Evolutionary conservation across 257 asterid genomes (phyloP).

Genomic region (Solanum infundibuliforme): DNA sequence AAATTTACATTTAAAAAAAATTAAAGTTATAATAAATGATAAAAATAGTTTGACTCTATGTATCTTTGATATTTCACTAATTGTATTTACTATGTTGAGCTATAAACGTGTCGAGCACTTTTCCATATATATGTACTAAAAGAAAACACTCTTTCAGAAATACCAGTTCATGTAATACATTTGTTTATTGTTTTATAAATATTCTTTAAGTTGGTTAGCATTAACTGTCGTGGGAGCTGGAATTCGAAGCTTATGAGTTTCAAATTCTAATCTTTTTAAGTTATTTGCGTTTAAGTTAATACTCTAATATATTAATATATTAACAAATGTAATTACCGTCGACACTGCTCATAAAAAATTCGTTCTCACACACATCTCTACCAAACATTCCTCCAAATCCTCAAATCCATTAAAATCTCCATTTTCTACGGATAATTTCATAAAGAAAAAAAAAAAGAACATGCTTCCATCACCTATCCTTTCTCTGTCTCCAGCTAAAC

Average conservation of each 20-base stretch:
- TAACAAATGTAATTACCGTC: neutral
- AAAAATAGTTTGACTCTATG: neutral
- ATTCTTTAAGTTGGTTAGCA: neutral
- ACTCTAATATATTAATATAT: neutral
- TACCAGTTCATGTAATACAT: neutral
- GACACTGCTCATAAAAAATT: neutral
- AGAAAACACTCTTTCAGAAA: neutral
- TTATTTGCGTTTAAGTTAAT: neutral
- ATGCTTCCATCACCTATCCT: constrained; percentile 5
- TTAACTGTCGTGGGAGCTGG: neutral
- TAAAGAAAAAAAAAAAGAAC: constrained; percentile 7
- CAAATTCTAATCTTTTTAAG: neutral
- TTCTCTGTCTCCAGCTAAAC: constrained; percentile 1
- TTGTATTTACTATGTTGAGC: neutral
- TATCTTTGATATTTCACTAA: neutral
- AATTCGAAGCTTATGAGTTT: neutral
- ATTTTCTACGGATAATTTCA: constrained; percentile 26
- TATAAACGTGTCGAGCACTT: neutral
- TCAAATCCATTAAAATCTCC: constrained; percentile 16
- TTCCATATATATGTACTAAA: neutral
- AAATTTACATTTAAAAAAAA: neutral
- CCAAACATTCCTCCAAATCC: constrained; percentile 7
- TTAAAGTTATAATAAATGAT: neutral
- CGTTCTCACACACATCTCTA: neutral
- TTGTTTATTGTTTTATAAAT: neutral